Evolutionary conservation across 352 stramenopile species (phyloP).

Genomic region (Globisporangium emineosum): DNA sequence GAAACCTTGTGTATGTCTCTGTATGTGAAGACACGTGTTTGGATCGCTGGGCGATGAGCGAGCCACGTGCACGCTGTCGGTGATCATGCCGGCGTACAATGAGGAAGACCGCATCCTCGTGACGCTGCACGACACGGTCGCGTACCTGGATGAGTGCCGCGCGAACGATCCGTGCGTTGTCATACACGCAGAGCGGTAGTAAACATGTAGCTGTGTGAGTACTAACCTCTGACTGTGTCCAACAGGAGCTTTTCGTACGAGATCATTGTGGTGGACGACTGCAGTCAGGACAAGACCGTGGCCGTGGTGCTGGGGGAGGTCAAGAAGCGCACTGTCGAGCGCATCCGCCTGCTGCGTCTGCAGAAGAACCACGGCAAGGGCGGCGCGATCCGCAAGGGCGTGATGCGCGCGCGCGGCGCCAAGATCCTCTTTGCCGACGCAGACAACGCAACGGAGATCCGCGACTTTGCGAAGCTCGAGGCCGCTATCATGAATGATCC

Average conservation of each 20-base stretch:
- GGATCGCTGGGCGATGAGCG: slow-evolving; percentile 56
- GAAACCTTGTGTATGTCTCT: slow-evolving; percentile 4
- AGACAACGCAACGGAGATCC: slow-evolving; percentile 91
- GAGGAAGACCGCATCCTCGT: slow-evolving; percentile 90
- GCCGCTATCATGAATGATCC: slow-evolving; percentile 39
- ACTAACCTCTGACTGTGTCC: too few relatives aligned
- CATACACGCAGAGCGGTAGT: not conserved
- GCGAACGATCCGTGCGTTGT: slow-evolving; percentile 36
- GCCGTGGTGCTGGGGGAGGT: slow-evolving; percentile 62
- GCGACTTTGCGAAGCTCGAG: slow-evolving; percentile 84
- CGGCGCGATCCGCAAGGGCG: slow-evolving; percentile 85
- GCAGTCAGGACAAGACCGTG: slow-evolving; percentile 82
- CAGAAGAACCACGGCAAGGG: slow-evolving; percentile 91
- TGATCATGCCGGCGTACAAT: slow-evolving; percentile 95
- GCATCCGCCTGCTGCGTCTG: slow-evolving; percentile 77
- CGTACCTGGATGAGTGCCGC: slow-evolving; percentile 80
- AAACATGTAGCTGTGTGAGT: slow-evolving; percentile 6
- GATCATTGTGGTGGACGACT: slow-evolving; percentile 93
- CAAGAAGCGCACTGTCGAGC: slow-evolving; percentile 34
- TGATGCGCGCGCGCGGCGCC: slow-evolving; percentile 79
- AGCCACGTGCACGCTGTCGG: slow-evolving; percentile 64
- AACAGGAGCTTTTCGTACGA: slow-evolving; percentile 58
- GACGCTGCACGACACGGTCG: slow-evolving; percentile 88
- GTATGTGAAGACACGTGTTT: slow-evolving; percentile 39
- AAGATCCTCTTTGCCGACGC: slow-evolving; percentile 90